Evolutionary conservation across 352 stramenopile genomes (phyloP).

Genomic region (Pythium volutum): DNA sequence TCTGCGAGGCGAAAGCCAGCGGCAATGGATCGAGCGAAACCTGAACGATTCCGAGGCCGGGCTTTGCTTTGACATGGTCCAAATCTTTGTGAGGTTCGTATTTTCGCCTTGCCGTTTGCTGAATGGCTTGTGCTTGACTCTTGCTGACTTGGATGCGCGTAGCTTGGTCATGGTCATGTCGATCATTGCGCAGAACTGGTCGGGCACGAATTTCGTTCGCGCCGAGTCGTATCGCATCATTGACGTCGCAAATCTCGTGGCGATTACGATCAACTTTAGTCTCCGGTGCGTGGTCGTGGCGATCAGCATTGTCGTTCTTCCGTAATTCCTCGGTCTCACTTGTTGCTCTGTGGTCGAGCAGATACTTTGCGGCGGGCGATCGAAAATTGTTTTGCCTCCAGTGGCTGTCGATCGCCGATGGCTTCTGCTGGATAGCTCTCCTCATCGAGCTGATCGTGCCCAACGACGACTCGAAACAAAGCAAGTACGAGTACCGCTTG

Average conservation of each 20-base stretch:
- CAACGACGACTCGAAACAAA: slow-evolving; percentile 24
- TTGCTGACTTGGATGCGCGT: neutral
- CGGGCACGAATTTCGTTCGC: slow-evolving; percentile 31
- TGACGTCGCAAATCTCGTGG: slow-evolving; percentile 47
- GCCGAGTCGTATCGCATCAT: slow-evolving; percentile 34
- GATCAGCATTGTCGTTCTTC: neutral
- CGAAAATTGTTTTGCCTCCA: slow-evolving; percentile 50
- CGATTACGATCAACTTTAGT: slow-evolving; percentile 41
- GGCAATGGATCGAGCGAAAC: slow-evolving; percentile 73
- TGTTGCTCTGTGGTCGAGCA: slow-evolving; percentile 13
- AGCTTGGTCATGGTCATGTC: slow-evolving; percentile 55
- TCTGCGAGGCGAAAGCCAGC: slow-evolving; percentile 59
- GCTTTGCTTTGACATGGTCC: slow-evolving; percentile 47
- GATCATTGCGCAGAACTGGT: slow-evolving; percentile 69
- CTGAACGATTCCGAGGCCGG: slow-evolving; percentile 63
- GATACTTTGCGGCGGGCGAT: slow-evolving; percentile 65
- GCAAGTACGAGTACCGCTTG: slow-evolving; percentile 53
- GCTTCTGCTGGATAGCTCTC: slow-evolving; percentile 46
- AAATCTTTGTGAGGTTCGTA: slow-evolving; percentile 46
- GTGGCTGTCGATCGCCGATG: slow-evolving; percentile 64
- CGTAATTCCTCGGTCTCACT: neutral
- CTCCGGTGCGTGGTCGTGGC: slow-evolving; percentile 32
- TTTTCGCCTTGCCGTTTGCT: neutral
- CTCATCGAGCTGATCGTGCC: slow-evolving; percentile 35
- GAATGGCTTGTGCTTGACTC: neutral